A percentile compares a stretch with the other conserved stretches of the same genome.
Conservation (phyloP, 805 yeast genomes). For the Wickerhamiella australiensis region DNA sequence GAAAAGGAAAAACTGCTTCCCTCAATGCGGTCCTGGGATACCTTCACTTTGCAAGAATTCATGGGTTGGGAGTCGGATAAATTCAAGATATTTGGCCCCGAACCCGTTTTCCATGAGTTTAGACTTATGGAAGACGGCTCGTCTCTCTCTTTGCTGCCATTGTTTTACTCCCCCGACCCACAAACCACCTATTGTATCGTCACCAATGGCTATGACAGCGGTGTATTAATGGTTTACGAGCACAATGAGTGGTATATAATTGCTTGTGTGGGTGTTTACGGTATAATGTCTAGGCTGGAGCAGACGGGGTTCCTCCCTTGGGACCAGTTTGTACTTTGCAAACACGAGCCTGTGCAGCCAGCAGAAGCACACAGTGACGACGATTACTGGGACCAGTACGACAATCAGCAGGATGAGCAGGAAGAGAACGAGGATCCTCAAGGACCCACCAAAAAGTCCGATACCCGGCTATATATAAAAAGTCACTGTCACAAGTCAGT, state of each 20-base stretch:
- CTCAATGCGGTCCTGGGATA: slow-evolving; percentile 8
- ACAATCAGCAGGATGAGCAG: slow-evolving; percentile 3
- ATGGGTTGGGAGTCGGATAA: slow-evolving; percentile 10
- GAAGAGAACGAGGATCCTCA: neutral
- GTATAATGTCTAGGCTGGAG: slow-evolving; percentile 8
- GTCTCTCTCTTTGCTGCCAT: neutral
- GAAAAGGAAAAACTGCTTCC: slow-evolving; percentile 1
- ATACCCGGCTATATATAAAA: neutral
- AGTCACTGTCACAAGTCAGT: slow-evolving; percentile 3
- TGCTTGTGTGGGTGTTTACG: slow-evolving; percentile 14
- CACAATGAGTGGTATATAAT: slow-evolving; percentile 18
- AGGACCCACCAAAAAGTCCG: neutral
- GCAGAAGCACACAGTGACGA: slow-evolving; percentile 2
- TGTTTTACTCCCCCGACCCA: slow-evolving; percentile 16
- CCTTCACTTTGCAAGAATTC: neutral
- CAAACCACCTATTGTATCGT: slow-evolving; percentile 16
- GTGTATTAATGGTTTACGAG: slow-evolving; percentile 13
- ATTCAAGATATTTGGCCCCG: neutral
- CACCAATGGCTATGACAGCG: slow-evolving; percentile 10
- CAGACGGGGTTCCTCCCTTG: slow-evolving; percentile 4
- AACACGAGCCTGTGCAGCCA: neutral
- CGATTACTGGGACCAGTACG: slow-evolving; percentile 18
- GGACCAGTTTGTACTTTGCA: neutral
- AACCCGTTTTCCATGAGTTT: slow-evolving; percentile 8
- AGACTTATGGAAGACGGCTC: slow-evolving; percentile 2